These are phyloP conservation scores for Psophocarpus tetragonolobus DNA, from an alignment of 306 rosid genomes.

Conservation along the genomic window DNA sequence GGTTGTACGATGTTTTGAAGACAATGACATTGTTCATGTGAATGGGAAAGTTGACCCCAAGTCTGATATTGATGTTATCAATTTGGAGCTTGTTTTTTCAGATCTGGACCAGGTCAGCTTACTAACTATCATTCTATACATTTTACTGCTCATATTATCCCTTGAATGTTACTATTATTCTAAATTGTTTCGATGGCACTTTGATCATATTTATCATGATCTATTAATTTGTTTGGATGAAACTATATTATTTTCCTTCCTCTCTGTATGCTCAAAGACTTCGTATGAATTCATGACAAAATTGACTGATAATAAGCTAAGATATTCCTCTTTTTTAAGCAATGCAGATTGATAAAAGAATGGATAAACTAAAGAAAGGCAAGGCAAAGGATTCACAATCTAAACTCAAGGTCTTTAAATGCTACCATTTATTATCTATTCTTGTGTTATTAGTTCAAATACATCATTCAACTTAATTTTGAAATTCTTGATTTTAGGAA, in stretches of 20 bases:
- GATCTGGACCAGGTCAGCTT: conserved; percentile 93
- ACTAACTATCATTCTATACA: conserved; percentile 16
- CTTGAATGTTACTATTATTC: conserved; percentile 15
- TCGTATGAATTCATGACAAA: conserved; percentile 31
- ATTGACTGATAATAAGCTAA: conserved; percentile 56
- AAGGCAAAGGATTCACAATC: conserved; percentile 81
- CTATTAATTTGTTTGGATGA: conserved; percentile 15
- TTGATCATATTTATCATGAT: conserved; percentile 12
- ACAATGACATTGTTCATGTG: conserved; percentile 91
- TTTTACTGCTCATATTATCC: conserved; percentile 20
- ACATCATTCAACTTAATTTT: not conserved
- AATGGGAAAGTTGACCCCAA: conserved; percentile 92
- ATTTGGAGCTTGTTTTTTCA: conserved; percentile 91
- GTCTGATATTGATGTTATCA: conserved; percentile 89
- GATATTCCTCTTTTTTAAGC: conserved; percentile 52
- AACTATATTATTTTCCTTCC: conserved; percentile 23
- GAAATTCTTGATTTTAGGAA: conserved; percentile 60
- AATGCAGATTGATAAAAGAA: conserved; percentile 95
- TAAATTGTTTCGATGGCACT: not conserved
- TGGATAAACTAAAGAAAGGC: conserved; percentile 91
- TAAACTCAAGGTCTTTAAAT: conserved; percentile 66
- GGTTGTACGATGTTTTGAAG: conserved; percentile 97
- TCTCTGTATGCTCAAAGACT: not conserved
- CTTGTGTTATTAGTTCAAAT: not conserved
- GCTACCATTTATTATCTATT: not conserved